Evolutionary conservation across 148 eudicot species (phyloP).

Genomic region (Nyssa sinensis): DNA sequence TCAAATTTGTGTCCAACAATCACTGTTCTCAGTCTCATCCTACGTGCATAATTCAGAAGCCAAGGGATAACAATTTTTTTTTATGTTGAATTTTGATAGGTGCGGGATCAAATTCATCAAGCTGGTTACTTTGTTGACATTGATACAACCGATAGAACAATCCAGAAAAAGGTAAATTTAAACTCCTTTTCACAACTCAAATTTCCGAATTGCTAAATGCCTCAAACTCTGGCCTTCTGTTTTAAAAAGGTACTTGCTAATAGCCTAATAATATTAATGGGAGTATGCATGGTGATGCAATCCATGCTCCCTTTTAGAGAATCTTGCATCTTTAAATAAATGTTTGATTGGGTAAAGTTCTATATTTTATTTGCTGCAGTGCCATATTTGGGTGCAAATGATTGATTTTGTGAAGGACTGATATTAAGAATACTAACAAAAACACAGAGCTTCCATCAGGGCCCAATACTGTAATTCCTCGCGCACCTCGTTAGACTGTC

Average conservation of each 20-base stretch:
- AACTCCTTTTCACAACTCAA: background rate
- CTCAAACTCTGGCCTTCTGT: too few species aligned
- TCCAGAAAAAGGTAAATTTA: constrained; percentile 73
- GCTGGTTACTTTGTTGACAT: constrained; percentile 87
- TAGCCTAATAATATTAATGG: background rate
- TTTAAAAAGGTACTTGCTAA: background rate
- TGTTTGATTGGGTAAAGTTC: background rate
- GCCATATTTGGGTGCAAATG: too few species aligned
- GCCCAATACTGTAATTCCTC: too few species aligned
- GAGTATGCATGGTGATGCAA: background rate
- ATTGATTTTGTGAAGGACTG: too few species aligned
- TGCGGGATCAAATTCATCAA: constrained; percentile 57
- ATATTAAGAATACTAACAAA: too few species aligned
- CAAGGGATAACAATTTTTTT: background rate
- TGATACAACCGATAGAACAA: constrained; percentile 75
- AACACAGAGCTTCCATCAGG: too few species aligned
- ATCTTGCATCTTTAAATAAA: too few species aligned
- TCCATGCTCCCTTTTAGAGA: background rate
- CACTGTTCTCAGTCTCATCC: background rate
- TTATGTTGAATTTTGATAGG: constrained; percentile 29
- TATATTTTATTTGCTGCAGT: too few species aligned
- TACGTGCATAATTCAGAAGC: constrained; percentile 4
- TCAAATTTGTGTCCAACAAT: background rate
- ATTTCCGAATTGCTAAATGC: too few species aligned
- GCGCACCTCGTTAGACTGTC: too few species aligned